These are phyloP conservation scores for Phytophthora megakarya DNA, from an alignment of 352 stramenopile species.

Conservation along the genomic window DNA sequence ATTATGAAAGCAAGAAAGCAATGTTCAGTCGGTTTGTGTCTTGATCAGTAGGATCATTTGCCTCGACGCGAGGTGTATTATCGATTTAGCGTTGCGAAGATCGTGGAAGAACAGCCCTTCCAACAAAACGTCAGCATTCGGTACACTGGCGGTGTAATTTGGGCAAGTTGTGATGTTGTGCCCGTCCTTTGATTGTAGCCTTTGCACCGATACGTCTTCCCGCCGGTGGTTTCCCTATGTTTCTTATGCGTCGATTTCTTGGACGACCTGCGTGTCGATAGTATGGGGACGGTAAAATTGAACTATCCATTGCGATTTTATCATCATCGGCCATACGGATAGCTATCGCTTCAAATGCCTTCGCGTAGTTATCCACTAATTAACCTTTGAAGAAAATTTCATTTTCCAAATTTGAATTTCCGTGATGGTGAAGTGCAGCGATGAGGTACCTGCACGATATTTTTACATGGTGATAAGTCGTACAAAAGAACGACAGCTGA, in stretches of 20 bases:
- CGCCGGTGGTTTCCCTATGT: background rate
- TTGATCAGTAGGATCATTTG: too few relatives aligned
- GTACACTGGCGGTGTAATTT: too few relatives aligned
- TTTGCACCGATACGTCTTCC: background rate
- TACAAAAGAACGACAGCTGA: background rate
- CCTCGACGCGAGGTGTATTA: too few relatives aligned
- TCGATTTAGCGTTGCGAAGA: too few relatives aligned
- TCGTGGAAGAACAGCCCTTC: too few relatives aligned
- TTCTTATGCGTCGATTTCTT: background rate
- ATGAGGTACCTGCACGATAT: background rate
- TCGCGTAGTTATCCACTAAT: background rate
- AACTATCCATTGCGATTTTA: background rate
- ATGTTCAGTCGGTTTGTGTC: too few relatives aligned
- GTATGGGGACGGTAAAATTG: background rate
- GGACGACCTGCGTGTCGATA: background rate
- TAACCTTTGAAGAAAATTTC: background rate
- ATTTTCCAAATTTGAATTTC: background rate
- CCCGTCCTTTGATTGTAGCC: background rate
- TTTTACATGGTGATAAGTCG: background rate
- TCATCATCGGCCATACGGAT: background rate
- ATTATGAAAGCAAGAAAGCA: too few relatives aligned
- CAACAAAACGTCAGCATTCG: too few relatives aligned
- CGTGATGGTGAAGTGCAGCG: background rate
- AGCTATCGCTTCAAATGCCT: background rate
- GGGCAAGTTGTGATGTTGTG: background rate